phyloP scores from a whole-genome alignment of 805 yeast species.

The Pichia exigua region DNA sequence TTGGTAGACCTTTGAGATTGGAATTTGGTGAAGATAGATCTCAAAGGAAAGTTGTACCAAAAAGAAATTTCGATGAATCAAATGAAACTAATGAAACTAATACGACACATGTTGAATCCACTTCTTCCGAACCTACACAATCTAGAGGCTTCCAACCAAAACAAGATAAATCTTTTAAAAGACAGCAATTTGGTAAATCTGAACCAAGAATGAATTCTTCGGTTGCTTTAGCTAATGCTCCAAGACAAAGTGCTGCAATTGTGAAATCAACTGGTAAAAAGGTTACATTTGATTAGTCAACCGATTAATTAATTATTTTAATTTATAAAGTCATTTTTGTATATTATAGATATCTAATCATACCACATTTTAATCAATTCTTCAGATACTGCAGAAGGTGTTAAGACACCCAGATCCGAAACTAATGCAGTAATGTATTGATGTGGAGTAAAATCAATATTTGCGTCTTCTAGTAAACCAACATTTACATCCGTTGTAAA shows the following conservation, averaged over 20 bases:
- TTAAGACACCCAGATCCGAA: slow-evolving; percentile 92
- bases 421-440: slow-evolving; percentile 91
- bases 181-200: slow-evolving; percentile 13
- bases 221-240: slow-evolving; percentile 80
- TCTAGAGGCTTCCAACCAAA: slow-evolving; percentile 20
- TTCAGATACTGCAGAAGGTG: slow-evolving; percentile 98
- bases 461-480: slow-evolving; percentile 38
- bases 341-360: slow-evolving; percentile 39
- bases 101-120: not conserved
- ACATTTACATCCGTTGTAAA: slow-evolving; percentile 30
- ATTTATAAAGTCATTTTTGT: not conserved
- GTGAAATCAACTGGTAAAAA: slow-evolving; percentile 90
- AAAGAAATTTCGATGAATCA: slow-evolving; percentile 5
- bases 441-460: slow-evolving; percentile 91
- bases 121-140: not conserved
- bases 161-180: slow-evolving; percentile 17
- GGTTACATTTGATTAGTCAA: slow-evolving; percentile 45
- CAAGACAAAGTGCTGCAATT: slow-evolving; percentile 81
- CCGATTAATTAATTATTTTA: not conserved
- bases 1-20: slow-evolving; percentile 71
- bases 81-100: not conserved
- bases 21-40: slow-evolving; percentile 96
- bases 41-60: slow-evolving; percentile 23
- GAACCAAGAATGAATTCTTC: slow-evolving; percentile 63
- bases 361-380: slow-evolving; percentile 98